Evolutionary conservation across 305 asterid genomes (phyloP), one percentile per base, ranked within the genome.

Genomic region (Ilex paraguariensis): DNA sequence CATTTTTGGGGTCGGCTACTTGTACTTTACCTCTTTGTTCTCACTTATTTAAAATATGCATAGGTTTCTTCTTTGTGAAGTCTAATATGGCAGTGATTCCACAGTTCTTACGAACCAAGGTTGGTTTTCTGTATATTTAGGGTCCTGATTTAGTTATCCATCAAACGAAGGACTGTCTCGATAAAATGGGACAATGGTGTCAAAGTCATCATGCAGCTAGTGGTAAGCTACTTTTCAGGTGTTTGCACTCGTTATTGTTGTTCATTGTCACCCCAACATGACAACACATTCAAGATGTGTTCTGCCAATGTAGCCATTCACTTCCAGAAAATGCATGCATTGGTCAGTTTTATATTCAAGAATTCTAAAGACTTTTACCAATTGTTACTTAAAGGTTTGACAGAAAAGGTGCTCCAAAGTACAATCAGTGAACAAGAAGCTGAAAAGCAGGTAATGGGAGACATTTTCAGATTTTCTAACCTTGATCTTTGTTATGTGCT

Each of bases 181-280:
- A 87, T 73, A 77, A 75, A 61, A 92, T 92, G 98, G 97, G 97
- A 57, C 82, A 85, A 67, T 92, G 98, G 98, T 92, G 98, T 76
- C 96, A 85, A 76, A 80, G 81, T 61, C 98, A 92, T 80, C 98
- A 89, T 76, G 68, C 68, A 61, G 85, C 79, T 59, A 92, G 97
- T 81, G 97, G 98, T 89, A 76, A 64, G 81, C 65, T 48, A 66
- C 75, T 76, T 66, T 40, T 14, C 10, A 17, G 12, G 2, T 32
- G 49, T 49, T 49, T 21, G 28, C 28, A 21, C 1, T 21, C 1
- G 28, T 21, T 21, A 21, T 21, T 21, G 28, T 21, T 21, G 28
- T 21, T 21, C 28, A 21, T 21, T 21, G 28, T 21, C 28, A 21
- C 28, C 28, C 28, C 28, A 21, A 21, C 28, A 21, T 21, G 28